Conservation (phyloP, 2,329 filamentous ascomycete genomes). For the Fusarium sp. region DNA sequence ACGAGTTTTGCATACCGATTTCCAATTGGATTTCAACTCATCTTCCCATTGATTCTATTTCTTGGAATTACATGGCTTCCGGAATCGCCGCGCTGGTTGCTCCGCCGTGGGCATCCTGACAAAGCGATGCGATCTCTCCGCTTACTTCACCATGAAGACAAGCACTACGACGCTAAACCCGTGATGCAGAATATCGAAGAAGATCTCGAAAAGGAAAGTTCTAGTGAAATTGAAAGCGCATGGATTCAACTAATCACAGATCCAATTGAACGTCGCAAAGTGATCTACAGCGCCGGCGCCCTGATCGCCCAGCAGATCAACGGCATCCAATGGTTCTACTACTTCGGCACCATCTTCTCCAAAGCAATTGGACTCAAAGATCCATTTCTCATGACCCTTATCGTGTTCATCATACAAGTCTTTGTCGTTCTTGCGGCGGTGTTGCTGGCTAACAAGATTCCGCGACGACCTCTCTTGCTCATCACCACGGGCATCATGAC, state of each 20-base stretch:
- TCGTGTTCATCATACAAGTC: conserved; percentile 56
- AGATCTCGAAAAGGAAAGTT: conserved; percentile 52
- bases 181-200: conserved; percentile 56
- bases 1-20: conserved; percentile 48
- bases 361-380: conserved; percentile 54
- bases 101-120: conserved; percentile 53
- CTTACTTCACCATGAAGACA: conserved; percentile 54
- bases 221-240: conserved; percentile 45
- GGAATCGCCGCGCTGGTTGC: conserved; percentile 46
- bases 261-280: conserved; percentile 58
- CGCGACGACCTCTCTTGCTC: conserved; percentile 52
- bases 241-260: conserved; percentile 55
- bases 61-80: conserved; percentile 39
- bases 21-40: conserved; percentile 47
- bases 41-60: conserved; percentile 42
- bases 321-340: conserved; percentile 60
- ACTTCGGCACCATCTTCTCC: conserved; percentile 56
- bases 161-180: conserved; percentile 50
- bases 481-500: conserved; percentile 53
- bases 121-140: conserved; percentile 53
- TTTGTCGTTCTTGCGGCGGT: conserved; percentile 53
- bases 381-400: conserved; percentile 55
- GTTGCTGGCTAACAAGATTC: conserved; percentile 53
- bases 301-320: conserved; percentile 60
- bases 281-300: conserved; percentile 56